Base-by-base conservation (phyloP, 352 stramenopile genomes). In the Poterioochromonas sp. region DNA sequence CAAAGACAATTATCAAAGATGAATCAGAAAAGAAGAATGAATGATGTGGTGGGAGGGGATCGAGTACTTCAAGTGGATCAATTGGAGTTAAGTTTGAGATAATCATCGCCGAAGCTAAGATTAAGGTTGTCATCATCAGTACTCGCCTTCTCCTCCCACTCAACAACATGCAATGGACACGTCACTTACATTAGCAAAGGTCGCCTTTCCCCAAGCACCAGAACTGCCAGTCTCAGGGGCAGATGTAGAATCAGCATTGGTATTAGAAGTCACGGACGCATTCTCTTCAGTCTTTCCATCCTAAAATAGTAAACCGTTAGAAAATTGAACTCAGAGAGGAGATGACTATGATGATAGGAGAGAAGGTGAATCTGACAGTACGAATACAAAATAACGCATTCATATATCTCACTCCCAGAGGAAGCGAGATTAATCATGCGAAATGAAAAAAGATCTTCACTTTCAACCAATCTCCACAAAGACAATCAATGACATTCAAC, bases 321-420 rank as follows among this genome's bases (percentile, higher is more conserved):
- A 11, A 68, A 37, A 68, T 20, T 32, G 26, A 49, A 71, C 15
- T 26, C 8, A 44, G 62, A 71, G 29, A 49, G 20, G 2, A 71
- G 1, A 49, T 47, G 29, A 71, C 12, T 2, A 71, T 49, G 8
- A 35, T 34, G 2, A 65, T 26, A 58, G 47, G 15, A 58, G 26
- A 58, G 47, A 58, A 58, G 47, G 47, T 58, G 58, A 20, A 74
- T 77, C 71, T 69, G 71, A 78, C 71, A 78, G 71, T 78, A 78
- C 71, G 71, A 78, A 78, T 78, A 78, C 71, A 78, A 34, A n/a
- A 22, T 74, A 18, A 40, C 26, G 26, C 34, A 68, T 26, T 35
- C 15, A 39, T 8, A 68, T 15, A 68, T 15, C 34, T 40, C 26
- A 68, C n/a, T n/a, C n/a, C n/a, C n/a, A n/a, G n/a, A n/a, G n/a